Conservation (phyloP, 2,329 filamentous ascomycete species). For the Colletotrichum australisinense region DNA sequence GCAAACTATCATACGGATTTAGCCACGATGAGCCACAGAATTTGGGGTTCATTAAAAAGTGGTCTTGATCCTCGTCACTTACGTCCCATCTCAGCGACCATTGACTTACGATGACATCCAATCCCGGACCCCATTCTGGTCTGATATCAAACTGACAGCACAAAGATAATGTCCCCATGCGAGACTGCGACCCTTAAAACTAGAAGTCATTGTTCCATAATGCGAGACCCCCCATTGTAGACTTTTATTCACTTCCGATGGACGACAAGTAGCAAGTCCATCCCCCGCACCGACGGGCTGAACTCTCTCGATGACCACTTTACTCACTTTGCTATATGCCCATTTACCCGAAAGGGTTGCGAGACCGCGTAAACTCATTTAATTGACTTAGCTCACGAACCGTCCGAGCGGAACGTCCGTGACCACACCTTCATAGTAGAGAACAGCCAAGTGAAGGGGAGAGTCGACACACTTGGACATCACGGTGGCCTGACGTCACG, state of each 20-base stretch:
- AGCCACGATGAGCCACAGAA: neutral
- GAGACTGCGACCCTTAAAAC: slow-evolving; percentile 8
- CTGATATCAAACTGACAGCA: slow-evolving; percentile 17
- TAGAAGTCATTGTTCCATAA: neutral
- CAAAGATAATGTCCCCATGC: slow-evolving; percentile 7
- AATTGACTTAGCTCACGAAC: neutral
- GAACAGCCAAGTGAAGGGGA: neutral
- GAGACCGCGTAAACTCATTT: neutral
- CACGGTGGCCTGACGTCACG: slow-evolving; percentile 34
- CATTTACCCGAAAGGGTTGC: neutral
- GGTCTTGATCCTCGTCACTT: neutral
- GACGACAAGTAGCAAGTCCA: neutral
- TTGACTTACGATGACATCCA: neutral
- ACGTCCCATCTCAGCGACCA: neutral
- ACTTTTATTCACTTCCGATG: neutral
- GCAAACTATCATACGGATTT: neutral
- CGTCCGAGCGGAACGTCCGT: slow-evolving; percentile 16
- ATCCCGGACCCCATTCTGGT: neutral
- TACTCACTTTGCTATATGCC: neutral
- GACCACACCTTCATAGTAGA: neutral
- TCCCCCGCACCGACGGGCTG: neutral
- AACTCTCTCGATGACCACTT: neutral
- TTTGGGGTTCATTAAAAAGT: neutral
- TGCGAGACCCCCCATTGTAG: neutral
- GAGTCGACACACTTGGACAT: slow-evolving; percentile 8